Evolutionary conservation across 2,329 filamentous ascomycete genomes (phyloP).

Genomic region (Diaporthe destruens): DNA sequence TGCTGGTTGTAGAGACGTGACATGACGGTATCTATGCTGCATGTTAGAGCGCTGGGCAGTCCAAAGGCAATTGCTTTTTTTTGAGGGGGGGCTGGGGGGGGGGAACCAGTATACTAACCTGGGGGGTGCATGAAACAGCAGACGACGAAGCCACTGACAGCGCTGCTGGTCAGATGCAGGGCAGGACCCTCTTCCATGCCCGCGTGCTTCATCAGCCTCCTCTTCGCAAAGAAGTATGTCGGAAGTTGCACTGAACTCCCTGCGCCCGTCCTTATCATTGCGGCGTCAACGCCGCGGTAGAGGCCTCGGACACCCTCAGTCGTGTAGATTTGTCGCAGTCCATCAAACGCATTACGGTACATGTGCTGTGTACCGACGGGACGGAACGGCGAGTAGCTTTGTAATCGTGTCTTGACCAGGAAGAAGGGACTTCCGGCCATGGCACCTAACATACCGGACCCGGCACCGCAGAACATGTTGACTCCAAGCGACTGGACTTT

Average conservation of each 20-base stretch:
- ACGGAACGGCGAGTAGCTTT: constrained; percentile 91
- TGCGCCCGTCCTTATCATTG: constrained; percentile 96
- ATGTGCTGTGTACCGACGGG: constrained; percentile 97
- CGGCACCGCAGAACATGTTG: constrained; percentile 93
- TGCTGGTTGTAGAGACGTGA: constrained; percentile 99
- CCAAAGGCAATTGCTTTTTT: neutral
- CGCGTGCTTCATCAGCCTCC: constrained; percentile 82
- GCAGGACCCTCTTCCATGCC: constrained; percentile 92
- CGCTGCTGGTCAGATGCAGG: constrained; percentile 89
- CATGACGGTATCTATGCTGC: constrained; percentile 87
- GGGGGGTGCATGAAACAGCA: constrained; percentile 99
- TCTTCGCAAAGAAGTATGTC: constrained; percentile 98
- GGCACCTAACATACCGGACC: constrained; percentile 90
- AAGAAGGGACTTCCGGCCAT: constrained; percentile 97
- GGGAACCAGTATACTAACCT: constrained; percentile 62
- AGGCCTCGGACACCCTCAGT: constrained; percentile 83
- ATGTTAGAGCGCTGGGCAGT: constrained; percentile 30
- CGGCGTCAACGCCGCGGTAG: constrained; percentile 90
- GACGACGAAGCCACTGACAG: constrained; percentile 93
- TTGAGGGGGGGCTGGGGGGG: too few species aligned
- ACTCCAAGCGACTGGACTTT: constrained; percentile 86
- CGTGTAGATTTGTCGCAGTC: constrained; percentile 81
- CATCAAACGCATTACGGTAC: constrained; percentile 88
- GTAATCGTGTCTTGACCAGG: constrained; percentile 94
- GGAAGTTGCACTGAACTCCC: constrained; percentile 96